These are phyloP conservation scores for Allium sativum DNA, from an alignment of 106 monocot species.

Conservation along the genomic window DNA sequence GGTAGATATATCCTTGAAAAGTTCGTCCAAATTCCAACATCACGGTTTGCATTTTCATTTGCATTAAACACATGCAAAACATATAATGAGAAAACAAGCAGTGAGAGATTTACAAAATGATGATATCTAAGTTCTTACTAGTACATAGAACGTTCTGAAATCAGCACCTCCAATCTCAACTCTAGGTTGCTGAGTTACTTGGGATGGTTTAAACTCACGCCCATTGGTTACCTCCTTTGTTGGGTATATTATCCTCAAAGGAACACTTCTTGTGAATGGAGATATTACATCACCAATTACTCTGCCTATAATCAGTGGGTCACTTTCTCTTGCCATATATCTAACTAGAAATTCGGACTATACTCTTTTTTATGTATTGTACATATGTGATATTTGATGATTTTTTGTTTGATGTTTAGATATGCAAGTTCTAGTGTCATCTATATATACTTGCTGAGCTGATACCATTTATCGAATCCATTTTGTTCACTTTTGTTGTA, in stretches of 20 bases:
- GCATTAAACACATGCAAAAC: no score
- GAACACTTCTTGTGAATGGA: slow-evolving; percentile 17
- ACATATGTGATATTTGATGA: neutral
- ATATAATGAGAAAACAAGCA: no score
- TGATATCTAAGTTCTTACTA: slow-evolving; percentile 24
- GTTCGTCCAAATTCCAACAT: no score
- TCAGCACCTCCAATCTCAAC: slow-evolving; percentile 54
- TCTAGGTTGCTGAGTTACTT: slow-evolving; percentile 41
- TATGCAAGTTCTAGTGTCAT: neutral
- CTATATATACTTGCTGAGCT: neutral
- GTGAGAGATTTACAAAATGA: neutral
- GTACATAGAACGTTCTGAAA: slow-evolving; percentile 58
- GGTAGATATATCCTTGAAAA: no score
- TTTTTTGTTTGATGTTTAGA: neutral
- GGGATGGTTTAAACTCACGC: slow-evolving; percentile 61
- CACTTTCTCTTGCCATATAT: slow-evolving; percentile 26
- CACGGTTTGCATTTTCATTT: no score
- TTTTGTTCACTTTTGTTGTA: neutral
- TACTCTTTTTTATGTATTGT: neutral
- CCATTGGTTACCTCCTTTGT: slow-evolving; percentile 49
- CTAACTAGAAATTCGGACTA: neutral
- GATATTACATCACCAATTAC: slow-evolving; percentile 42
- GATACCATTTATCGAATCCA: slow-evolving; percentile 1
- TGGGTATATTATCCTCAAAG: slow-evolving; percentile 25
- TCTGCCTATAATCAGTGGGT: slow-evolving; percentile 41